Base-by-base conservation (phyloP, 1,139 yeast genomes). In the Taphrina wiesneri region DNA sequence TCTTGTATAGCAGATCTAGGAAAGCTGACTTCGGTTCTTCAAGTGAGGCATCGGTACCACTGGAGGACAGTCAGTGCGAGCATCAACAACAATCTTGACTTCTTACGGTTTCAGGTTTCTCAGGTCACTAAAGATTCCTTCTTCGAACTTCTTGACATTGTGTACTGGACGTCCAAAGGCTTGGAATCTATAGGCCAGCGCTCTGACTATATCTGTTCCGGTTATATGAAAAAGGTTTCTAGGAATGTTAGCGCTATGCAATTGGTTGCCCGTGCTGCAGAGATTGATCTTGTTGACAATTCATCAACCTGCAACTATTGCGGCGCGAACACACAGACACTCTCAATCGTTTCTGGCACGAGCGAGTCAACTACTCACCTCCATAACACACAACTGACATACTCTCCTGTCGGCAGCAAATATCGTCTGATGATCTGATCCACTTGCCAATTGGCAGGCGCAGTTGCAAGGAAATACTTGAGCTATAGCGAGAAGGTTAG, bases 191-290 rank as follows among this genome's bases (percentile, higher is more conserved):
- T 89, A 93, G 28, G 92, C 88, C 64, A 95, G 85, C 75, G 96
- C 89, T 68, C 97, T 84, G 51, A 93, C 97, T 67, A 93, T 92
- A 78, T 93, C 99, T 0, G 98, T 93, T 5, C 99, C 99, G 0
- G 98, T 92, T 63, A 93, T 84, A 76, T 89, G 91, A 75, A 88
- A 93, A 21, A 92, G 80, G 74, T 90, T 89, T 72, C 90, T 89
- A 68, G 61, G 61, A 36, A 17, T 26, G 54, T 49, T 36, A 34
- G 28, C 23, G 17, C 15, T 17, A 6, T 7, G 17, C 28, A 30
- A 53, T 21, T 21, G 43, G 60, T 26, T 34, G 17, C 9, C 3
- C 19, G 17, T 21, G 30, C 6, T 6, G 26, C 25, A 11, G 6
- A 49, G 1, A 49, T 26, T 28, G 36, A 28, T 11, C 36, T 49